A percentile compares a stretch with the other conserved stretches of the same genome.
phyloP scores from a whole-genome alignment of 164 flowering plant genomes.

The Malania oleifera region DNA sequence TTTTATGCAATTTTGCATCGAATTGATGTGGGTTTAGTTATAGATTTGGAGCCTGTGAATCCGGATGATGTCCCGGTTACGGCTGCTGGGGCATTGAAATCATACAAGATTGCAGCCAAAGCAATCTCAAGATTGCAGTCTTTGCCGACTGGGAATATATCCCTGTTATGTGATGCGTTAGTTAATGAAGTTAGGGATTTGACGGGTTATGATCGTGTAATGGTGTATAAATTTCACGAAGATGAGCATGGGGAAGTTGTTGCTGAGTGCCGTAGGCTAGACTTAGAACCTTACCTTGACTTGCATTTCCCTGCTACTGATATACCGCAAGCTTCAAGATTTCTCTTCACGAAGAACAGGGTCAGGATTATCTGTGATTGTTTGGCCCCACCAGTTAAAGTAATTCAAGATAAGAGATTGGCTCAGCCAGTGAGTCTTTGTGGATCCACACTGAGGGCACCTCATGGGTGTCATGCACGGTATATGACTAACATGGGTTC shows the following conservation, averaged over 20 bases:
- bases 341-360: conserved; percentile 70
- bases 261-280: conserved; percentile 45
- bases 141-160: conserved; percentile 60
- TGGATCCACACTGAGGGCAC: conserved; percentile 67
- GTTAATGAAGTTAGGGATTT: conserved; percentile 61
- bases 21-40: conserved; percentile 60
- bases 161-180: conserved; percentile 55
- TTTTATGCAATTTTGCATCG: conserved; percentile 75
- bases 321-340: conserved; percentile 79
- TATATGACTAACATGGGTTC: conserved; percentile 83
- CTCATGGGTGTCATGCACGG: conserved; percentile 77
- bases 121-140: conserved; percentile 72
- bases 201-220: conserved; percentile 71
- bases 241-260: conserved; percentile 83
- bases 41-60: conserved; percentile 74
- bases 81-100: conserved; percentile 73
- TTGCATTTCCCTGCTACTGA: conserved; percentile 79
- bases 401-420: conserved; percentile 48
- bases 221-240: conserved; percentile 76
- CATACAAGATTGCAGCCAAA: conserved; percentile 78
- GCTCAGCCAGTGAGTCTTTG: conserved; percentile 50
- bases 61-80: conserved; percentile 61
- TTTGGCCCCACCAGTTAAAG: conserved; percentile 49
- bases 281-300: conserved; percentile 67
- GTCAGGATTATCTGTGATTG: conserved; percentile 81